Base-by-base conservation (phyloP, 31 red algal species). In the Asparagopsis taxiformis region DNA sequence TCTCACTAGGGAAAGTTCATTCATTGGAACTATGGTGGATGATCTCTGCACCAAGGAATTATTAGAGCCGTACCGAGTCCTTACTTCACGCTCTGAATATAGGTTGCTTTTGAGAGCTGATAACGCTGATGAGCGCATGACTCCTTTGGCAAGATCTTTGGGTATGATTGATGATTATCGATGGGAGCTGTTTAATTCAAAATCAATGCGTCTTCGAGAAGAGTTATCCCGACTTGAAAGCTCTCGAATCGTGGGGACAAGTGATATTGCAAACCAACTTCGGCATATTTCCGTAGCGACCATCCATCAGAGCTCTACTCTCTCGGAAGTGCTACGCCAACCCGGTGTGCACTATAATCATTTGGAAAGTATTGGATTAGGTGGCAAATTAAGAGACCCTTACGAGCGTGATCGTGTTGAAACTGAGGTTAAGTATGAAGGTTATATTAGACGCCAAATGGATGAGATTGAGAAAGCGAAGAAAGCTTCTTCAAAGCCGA, bases 1-100 rank as follows among this genome's bases (percentile, higher is more conserved):
- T 13, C 57, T 93, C 48, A 68, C 64, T 32, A 51, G 93, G n/a
- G 79, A 86, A 53, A 77, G 62, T 44, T 91, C 96, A 0, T 99
- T 89, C 65, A 94, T 99, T 35, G 96, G 96, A 19, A 87, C 82
- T 0, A 95, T 99, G 91, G 74, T 99, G 36, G 96, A 99, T 55
- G 96, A 99, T 51, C 66, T 99, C 26, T 81, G 70, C 63, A 94
- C 87, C 33, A 91, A 99, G 74, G 92, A 92, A 38, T 51, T 95
- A 24, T 41, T 51, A 70, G 96, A 99, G 62, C 96, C 96, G 46
- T 99, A 99, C 60, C 96, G 96, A n/a, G 88, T 99, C 6, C 76
- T 99, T 16, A 99, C 96, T 7, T 95, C 91, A 21, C 87, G 96
- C 22, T 74, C 91, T 24, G 96, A 99, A 73, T 95, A 92, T 73